Evolutionary conservation across 1,284 basidiomycete genomes (phyloP).

Genomic region (Apiotrichum domesticum): DNA sequence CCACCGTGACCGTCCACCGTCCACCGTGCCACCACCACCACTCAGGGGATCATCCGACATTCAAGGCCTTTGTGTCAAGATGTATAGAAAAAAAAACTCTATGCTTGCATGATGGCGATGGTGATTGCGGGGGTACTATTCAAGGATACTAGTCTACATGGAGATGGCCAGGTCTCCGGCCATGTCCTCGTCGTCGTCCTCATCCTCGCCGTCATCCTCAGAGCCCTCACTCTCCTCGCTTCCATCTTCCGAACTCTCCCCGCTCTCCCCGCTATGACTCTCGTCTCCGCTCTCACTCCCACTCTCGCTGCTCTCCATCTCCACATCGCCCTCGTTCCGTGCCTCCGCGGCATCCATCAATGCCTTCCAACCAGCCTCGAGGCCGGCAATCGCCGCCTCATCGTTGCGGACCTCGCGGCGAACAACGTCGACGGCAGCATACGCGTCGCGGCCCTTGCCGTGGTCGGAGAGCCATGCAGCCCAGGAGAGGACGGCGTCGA

Average conservation of each 20-base stretch:
- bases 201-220: conserved; percentile 8
- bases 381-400: conserved; percentile 6
- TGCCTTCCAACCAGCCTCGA: conserved; percentile 24
- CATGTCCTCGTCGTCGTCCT: conserved; percentile 3
- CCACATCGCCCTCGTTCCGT: conserved; percentile 5
- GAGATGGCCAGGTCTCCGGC: conserved; percentile 14
- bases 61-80: too few species aligned
- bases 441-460: conserved; percentile 24
- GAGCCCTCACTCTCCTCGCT: conserved; percentile 7
- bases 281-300: background rate
- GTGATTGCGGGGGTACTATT: too few species aligned
- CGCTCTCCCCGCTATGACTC: background rate
- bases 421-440: conserved; percentile 22
- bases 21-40: too few species aligned
- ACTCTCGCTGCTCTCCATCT: conserved; percentile 1
- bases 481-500: conserved; percentile 24
- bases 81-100: too few species aligned
- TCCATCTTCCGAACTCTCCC: background rate
- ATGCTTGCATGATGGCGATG: too few species aligned
- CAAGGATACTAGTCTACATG: conserved; percentile 3
- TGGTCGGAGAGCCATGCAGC: conserved; percentile 22
- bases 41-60: too few species aligned
- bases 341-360: conserved; percentile 15
- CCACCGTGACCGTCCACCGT: too few species aligned
- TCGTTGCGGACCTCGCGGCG: conserved; percentile 24